Evolutionary conservation across 1,139 yeast species (phyloP).

Genomic region (Debaryomyces nepalensis): DNA sequence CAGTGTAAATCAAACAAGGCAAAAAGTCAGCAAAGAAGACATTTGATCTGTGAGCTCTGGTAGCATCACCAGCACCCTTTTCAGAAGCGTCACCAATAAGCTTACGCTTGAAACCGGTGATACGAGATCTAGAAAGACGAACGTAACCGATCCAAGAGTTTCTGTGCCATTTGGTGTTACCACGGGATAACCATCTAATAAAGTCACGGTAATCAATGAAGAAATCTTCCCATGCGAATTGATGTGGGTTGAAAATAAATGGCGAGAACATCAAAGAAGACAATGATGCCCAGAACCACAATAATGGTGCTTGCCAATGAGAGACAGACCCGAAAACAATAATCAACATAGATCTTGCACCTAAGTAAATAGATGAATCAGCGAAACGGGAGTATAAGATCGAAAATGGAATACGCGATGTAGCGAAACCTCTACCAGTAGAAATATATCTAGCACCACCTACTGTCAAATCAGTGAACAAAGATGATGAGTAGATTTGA

Average conservation of each 20-base stretch:
- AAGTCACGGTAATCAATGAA: constrained; percentile 98
- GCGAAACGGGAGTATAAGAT: constrained; percentile 96
- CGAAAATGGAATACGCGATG: constrained; percentile 97
- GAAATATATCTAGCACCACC: constrained; percentile 99
- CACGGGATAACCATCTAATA: constrained; percentile 98
- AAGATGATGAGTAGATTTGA: constrained; percentile 93
- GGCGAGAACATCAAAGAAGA: constrained; percentile 92
- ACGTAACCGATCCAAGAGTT: constrained; percentile 99
- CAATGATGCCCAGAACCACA: constrained; percentile 98
- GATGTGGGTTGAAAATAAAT: constrained; percentile 96
- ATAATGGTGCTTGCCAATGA: constrained; percentile 95
- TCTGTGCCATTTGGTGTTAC: constrained; percentile 98
- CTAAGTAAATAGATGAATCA: constrained; percentile 94
- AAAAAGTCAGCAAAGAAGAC: constrained; percentile 83
- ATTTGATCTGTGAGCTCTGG: constrained; percentile 92
- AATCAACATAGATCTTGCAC: constrained; percentile 89
- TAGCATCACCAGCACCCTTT: constrained; percentile 91
- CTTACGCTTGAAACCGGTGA: constrained; percentile 97
- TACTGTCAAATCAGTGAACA: constrained; percentile 88
- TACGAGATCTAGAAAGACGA: constrained; percentile 92
- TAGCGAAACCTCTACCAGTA: constrained; percentile 99
- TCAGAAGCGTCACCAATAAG: constrained; percentile 87
- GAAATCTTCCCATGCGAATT: constrained; percentile 98
- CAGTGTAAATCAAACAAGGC: constrained; percentile 85
- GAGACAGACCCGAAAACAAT: constrained; percentile 89